A percentile compares a stretch with the other conserved stretches of the same genome.
Evolutionary conservation across 768 basidiomycete species (phyloP).

Genomic region (Suillus plorans): DNA sequence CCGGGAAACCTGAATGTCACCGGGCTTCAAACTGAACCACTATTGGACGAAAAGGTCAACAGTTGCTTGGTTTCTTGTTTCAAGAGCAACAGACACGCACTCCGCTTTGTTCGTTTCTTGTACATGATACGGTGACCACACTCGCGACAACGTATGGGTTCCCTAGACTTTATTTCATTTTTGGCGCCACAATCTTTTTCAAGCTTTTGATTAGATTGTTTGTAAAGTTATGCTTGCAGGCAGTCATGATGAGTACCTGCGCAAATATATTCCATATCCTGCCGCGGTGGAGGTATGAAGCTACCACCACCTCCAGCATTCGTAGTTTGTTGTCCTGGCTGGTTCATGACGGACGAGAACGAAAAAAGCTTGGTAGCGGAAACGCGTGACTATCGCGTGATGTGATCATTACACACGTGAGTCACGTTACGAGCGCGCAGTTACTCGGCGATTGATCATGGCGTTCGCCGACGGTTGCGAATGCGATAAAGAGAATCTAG

Average conservation of each 20-base stretch:
- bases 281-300: constrained; percentile 41
- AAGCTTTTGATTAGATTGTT: constrained; percentile 13
- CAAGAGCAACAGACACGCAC: constrained; percentile 47
- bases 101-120: constrained; percentile 92
- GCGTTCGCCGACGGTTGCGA: neutral
- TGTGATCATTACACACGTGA: constrained; percentile 5
- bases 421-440: neutral
- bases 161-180: constrained; percentile 87
- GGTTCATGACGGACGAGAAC: constrained; percentile 36
- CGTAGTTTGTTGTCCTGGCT: constrained; percentile 32
- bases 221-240: constrained; percentile 5
- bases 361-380: constrained; percentile 6
- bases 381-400: constrained; percentile 17
- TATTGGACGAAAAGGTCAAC: constrained; percentile 8
- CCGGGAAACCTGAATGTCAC: constrained; percentile 11
- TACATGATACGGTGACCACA: constrained; percentile 99
- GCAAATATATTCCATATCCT: constrained; percentile 84
- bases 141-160: constrained; percentile 93
- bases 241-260: constrained; percentile 55
- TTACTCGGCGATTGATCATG: neutral
- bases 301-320: constrained; percentile 25
- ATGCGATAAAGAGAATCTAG: neutral
- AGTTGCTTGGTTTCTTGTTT: constrained; percentile 6
- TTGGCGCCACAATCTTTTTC: constrained; percentile 83
- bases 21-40: constrained; percentile 37